Evolutionary conservation across 805 yeast species (phyloP).

Genomic region (Candida coquimbonensis): DNA sequence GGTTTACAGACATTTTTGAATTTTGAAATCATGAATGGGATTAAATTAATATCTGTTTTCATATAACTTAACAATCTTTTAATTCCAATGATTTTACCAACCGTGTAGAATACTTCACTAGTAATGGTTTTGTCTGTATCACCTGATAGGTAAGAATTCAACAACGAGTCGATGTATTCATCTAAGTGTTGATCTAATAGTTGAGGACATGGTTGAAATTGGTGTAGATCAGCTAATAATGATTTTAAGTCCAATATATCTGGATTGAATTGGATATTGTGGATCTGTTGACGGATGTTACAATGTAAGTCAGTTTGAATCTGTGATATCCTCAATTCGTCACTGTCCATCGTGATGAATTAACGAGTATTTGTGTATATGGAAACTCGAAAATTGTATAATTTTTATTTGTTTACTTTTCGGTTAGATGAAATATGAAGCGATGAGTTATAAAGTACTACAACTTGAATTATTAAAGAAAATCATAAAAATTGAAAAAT

Average conservation of each 20-base stretch:
- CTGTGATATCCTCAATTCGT: constrained; percentile 25
- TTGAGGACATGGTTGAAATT: constrained; percentile 49
- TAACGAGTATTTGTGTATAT: background rate
- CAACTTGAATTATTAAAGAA: background rate
- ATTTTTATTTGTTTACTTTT: constrained; percentile 1
- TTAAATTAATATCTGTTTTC: constrained; percentile 47
- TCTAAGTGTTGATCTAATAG: constrained; percentile 38
- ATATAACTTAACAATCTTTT: constrained; percentile 55
- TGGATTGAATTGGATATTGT: background rate
- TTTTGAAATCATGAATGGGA: constrained; percentile 31
- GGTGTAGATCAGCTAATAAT: constrained; percentile 29
- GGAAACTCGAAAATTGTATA: too few relatives aligned
- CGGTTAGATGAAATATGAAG: background rate
- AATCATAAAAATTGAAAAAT: background rate
- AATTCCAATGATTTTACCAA: constrained; percentile 60
- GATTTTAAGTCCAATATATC: background rate
- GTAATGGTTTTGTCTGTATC: background rate
- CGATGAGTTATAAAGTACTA: background rate
- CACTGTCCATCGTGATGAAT: constrained; percentile 24
- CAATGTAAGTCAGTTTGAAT: constrained; percentile 16
- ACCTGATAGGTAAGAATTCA: constrained; percentile 21
- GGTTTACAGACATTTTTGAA: constrained; percentile 12
- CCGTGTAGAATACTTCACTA: constrained; percentile 41
- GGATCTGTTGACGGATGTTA: constrained; percentile 7
- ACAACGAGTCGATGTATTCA: constrained; percentile 26